Conservation (phyloP, 108 stramenopile genomes). For the Pseudonitzschia multistriata region DNA sequence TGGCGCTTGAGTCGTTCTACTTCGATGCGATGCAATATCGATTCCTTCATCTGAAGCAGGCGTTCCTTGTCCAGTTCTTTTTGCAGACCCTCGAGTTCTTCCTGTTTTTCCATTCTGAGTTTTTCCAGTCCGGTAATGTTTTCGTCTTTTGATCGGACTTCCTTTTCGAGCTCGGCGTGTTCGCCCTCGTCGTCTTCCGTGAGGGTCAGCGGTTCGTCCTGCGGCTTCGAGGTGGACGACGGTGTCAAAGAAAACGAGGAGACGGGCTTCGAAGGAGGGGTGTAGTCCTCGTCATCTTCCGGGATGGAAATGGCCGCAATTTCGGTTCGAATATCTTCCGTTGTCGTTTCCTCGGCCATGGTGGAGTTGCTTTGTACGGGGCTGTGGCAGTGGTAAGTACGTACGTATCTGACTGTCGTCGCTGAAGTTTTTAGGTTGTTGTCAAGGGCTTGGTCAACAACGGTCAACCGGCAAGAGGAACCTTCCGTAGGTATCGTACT, state of each 20-base stretch:
- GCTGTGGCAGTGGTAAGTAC: neutral
- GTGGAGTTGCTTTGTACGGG: neutral
- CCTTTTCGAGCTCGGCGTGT: constrained; percentile 39
- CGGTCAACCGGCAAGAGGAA: too few relatives aligned
- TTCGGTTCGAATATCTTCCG: neutral
- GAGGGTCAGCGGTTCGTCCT: constrained; percentile 21
- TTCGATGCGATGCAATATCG: constrained; percentile 54
- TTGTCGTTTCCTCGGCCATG: constrained; percentile 9
- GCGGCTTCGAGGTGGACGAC: neutral
- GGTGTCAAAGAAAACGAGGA: neutral
- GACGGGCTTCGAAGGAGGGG: neutral
- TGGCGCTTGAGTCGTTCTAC: constrained; percentile 54
- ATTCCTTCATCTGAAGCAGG: constrained; percentile 55
- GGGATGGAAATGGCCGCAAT: neutral
- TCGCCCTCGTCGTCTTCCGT: constrained; percentile 29
- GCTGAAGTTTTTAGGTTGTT: too few relatives aligned
- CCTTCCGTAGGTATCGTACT: too few relatives aligned
- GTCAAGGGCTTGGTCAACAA: too few relatives aligned
- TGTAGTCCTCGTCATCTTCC: constrained; percentile 3
- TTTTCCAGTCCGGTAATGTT: constrained; percentile 43
- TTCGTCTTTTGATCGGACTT: constrained; percentile 47
- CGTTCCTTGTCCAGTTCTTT: constrained; percentile 53
- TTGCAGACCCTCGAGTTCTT: constrained; percentile 44
- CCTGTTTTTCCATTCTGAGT: constrained; percentile 46
- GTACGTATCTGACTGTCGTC: neutral